phyloP scores from a whole-genome alignment of 1,284 basidiomycete genomes.

The Volvariella volvacea region DNA sequence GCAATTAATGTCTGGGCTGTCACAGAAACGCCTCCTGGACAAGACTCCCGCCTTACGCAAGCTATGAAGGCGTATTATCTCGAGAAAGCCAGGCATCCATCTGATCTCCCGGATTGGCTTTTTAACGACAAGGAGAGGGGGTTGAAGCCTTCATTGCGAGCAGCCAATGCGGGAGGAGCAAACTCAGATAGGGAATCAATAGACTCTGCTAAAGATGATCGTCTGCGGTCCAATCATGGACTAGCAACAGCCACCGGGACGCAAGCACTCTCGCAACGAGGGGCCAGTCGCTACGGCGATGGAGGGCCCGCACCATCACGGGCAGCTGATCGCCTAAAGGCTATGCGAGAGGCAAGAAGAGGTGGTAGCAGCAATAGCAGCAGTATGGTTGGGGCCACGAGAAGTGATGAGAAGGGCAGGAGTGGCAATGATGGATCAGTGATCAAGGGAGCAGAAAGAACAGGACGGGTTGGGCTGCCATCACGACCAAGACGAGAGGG shows the following conservation, averaged over 20 bases:
- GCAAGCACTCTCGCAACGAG: not conserved
- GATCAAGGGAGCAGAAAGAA: conserved; percentile 1
- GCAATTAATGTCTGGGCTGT: conserved; percentile 4
- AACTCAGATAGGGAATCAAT: not conserved
- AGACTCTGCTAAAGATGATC: not conserved
- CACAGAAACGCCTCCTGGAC: conserved; percentile 47
- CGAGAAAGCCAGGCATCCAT: conserved; percentile 46
- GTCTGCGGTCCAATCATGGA: not conserved
- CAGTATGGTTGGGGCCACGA: conserved; percentile 4
- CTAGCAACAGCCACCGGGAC: not conserved
- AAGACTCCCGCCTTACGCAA: conserved; percentile 54
- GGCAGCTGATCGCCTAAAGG: conserved; percentile 38
- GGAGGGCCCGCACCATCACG: conserved; percentile 1
- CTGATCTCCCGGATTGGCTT: conserved; percentile 63
- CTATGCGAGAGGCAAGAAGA: conserved; percentile 48
- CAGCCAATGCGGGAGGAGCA: conserved; percentile 12
- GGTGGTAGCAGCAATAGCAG: conserved; percentile 12
- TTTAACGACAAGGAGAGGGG: conserved; percentile 52
- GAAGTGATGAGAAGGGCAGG: conserved; percentile 1
- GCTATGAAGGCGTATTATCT: conserved; percentile 65
- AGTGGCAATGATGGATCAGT: no score
- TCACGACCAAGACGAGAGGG: conserved; percentile 17
- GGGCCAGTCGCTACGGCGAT: not conserved
- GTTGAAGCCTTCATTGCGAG: conserved; percentile 13
- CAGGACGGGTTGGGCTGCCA: conserved; percentile 21